Base-by-base conservation (phyloP, 169 alveolate species). In the Cryptosporidium parvum region DNA sequence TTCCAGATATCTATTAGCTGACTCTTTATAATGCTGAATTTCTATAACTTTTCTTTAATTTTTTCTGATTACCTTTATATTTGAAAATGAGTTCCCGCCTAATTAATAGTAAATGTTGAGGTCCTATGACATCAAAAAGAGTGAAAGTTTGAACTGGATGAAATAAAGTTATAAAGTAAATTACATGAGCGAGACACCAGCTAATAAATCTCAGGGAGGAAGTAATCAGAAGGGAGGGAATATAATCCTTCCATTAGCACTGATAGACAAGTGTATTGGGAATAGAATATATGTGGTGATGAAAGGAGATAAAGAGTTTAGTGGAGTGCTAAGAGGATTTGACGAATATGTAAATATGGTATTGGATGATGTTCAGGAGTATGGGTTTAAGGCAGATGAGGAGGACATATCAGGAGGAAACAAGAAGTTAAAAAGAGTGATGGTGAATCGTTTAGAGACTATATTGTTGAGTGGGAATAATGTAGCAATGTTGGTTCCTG, bases 291-390 rank as follows among this genome's bases (percentile, higher is more conserved):
- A 98, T 97, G 95, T 95, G 12, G 92, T 93, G 85, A 95, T 96
- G 97, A 92, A 93, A 92, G 95, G 95, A 18, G 97, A 95, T 59
- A 93, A 86, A 61, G 95, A 92, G 75, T 84, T 96, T 45, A 96
- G 95, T 45, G 99, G 99, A 39, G 95, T 95, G 21, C 87, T 97
- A 70, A 92, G 97, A 69, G 98, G 99, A 9, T 97, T 97, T 91
- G 99, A 97, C 92, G 99, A 97, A 92, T 97, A 96, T 75, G 97
- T 97, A 84, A 97, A 97, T 91, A 96, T 97, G 99, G 99, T 96
- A 10, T 75, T 95, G 69, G 97, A 95, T 68, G 97, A 95, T 31
- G 97, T 95, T 35, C 93, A 94, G 44, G 97, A 95, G 80, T 95
- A 95, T 89, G 92, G 96, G 14, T 94, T 86, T 73, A 73, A 73